Evolutionary conservation across 225 moss, liverwort and hornwort genomes (phyloP), one percentile per base, ranked within the genome.

Genomic region (Antitrichia curtipendula): DNA sequence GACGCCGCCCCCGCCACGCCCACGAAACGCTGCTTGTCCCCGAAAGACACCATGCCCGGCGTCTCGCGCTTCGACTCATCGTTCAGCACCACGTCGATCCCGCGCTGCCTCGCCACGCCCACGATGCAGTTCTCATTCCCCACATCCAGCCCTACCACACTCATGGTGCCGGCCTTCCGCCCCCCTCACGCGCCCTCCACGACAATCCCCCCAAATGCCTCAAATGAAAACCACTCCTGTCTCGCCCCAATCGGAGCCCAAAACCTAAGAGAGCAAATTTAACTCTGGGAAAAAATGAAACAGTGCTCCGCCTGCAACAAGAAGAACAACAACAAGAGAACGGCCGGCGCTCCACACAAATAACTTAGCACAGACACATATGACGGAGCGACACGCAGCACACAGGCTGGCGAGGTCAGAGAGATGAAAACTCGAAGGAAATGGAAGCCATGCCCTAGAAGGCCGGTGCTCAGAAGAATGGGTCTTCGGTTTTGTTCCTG

Each of bases 121-220:
- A 99, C 99, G 91, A 96, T 97, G 92, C 97, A 96, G 97, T 97
- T 99, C 93, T 99, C 99, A 91, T 97, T 99, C 21, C 97, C 99
- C 64, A 99, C 94, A 78, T 99, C 99, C 81, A 99, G 84, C 84
- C 97, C 99, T 82, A 99, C 99, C 93, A 99, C 99, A 56, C 99
- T 99, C 99, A 99, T 99, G 91, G 94, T 97, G 95, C 87, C 78
- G 65, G 47, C 65, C 87, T 58, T 64, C 71, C 83, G 84, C 56
- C 10, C 56, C 56, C 4, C 38, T 77, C 77, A 25, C 56, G n/a
- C 56, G 38, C 7, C n/a, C 77, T 56, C 78, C 61, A 13, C 20
- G 15, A 31, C 65, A 64, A 75, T 50, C 38, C 76, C 38, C 75
- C 7, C 0, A 5, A 27, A 49, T 24, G 62, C 36, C 52, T 60